Percentiles rank a stretch among this genome's conserved stretches.
Evolutionary conservation across 208 protist genomes (phyloP).

Genomic region (Trypanosoma rangeli): DNA sequence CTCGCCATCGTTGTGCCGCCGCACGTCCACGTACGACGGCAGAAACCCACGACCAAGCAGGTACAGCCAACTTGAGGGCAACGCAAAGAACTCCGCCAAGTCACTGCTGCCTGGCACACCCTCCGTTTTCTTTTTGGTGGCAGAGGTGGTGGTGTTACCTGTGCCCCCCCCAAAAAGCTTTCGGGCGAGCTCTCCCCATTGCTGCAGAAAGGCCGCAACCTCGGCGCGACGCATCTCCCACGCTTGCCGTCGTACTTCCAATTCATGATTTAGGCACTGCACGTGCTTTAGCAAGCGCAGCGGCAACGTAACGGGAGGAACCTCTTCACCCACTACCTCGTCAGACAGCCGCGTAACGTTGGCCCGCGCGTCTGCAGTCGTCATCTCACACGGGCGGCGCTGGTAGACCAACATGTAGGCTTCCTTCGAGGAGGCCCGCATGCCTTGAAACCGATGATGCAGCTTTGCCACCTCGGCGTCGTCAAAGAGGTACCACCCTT

Average conservation of each 20-base stretch:
- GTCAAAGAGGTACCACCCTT: conserved; percentile 69
- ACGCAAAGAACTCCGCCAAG: conserved; percentile 31
- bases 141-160: not conserved
- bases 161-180: conserved; percentile 6
- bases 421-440: conserved; percentile 41
- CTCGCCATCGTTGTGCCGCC: conserved; percentile 29
- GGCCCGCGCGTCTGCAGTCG: not conserved
- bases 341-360: too few species aligned
- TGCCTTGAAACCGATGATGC: conserved; percentile 40
- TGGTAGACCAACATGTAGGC: conserved; percentile 81
- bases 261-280: conserved; percentile 18
- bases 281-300: conserved; percentile 15
- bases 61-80: conserved; percentile 70
- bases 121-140: not conserved
- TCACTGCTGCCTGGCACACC: not conserved
- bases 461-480: conserved; percentile 57
- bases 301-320: conserved; percentile 6
- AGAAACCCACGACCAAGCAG: conserved; percentile 65
- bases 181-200: conserved; percentile 10
- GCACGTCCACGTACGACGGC: conserved; percentile 42
- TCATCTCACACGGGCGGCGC: conserved; percentile 6
- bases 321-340: too few species aligned
- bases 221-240: conserved; percentile 4
- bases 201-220: conserved; percentile 15
- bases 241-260: not conserved